Evolutionary conservation across 345 rosid species (phyloP), one percentile per base, ranked within the genome.

Genomic region (Euphorbia pulcherrima): DNA sequence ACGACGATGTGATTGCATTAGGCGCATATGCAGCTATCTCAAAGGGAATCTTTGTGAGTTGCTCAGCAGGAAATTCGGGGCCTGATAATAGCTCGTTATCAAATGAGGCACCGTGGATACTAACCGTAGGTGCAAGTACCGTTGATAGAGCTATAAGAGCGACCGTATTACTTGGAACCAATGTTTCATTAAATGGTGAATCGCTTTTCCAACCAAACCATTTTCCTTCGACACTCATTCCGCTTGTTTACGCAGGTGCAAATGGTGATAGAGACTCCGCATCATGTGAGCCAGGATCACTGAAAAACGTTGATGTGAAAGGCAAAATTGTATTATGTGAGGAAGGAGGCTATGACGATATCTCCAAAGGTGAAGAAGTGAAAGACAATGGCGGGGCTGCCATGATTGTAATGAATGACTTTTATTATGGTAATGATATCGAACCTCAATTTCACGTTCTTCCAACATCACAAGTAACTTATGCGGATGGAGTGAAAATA

Each of bases 31-130:
- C 72, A 40, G 80, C 80, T 20, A 60, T 68, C 12, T 68, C 68
- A 44, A 69, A 46, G 29, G 82, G 80, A 39, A 75, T 78, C 23
- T 70, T 79, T 10, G 82, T 78, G 28, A 79, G 80, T 59, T 72
- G 72, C 60, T 73, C 85, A 2, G 82, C 82, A 6, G 82, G 82
- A 18, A 78, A 78, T 51, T 56, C 64, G 4, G 82, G 82, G 1
- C 85, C 85, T 18, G 48, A 61, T 67, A 7, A 23, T 71, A 20
- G 60, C 3, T 60, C 77, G 6, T 46, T 55, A 9, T 41, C 24
- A 7, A 81, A 76, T 57, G 69, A 73, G 26, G 85, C 82, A 2
- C 85, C 85, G 6, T 81, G 80, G 85, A 62, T 78, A 39, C 58
- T 81, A 17, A 78, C 82, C 0, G 80, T 76, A 26, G 85, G 74